Evolutionary conservation across 495 filamentous ascomycete species (phyloP).

Genomic region (Podospora pseudopauciseta): DNA sequence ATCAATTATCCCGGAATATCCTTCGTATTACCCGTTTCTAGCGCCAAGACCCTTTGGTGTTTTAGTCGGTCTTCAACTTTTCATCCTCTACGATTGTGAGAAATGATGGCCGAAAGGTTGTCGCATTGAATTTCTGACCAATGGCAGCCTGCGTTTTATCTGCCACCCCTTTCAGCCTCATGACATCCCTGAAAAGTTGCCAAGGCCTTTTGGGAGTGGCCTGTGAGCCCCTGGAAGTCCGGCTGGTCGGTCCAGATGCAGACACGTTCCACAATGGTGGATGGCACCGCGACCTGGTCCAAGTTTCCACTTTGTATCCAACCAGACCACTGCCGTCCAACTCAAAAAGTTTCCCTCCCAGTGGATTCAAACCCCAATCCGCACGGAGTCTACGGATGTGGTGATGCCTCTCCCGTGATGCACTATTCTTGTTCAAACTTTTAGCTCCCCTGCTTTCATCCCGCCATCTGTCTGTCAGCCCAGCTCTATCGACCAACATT

Average conservation of each 20-base stretch:
- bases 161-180: slow-evolving; percentile 17
- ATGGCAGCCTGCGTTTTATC: not conserved
- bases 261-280: slow-evolving; percentile 31
- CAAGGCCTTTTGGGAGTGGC: slow-evolving; percentile 1
- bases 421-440: not conserved
- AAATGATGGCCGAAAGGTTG: not conserved
- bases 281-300: slow-evolving; percentile 18
- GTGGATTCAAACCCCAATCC: slow-evolving; percentile 13
- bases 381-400: not conserved
- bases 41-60: not conserved
- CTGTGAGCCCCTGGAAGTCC: not conserved
- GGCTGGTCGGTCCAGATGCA: slow-evolving; percentile 6
- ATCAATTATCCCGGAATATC: too few relatives aligned
- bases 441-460: not conserved
- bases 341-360: slow-evolving; percentile 12
- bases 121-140: not conserved
- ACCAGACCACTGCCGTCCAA: slow-evolving; percentile 5
- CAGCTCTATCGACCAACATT: slow-evolving; percentile 3
- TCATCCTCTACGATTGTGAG: not conserved
- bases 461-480: not conserved
- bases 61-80: not conserved
- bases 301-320: slow-evolving; percentile 15
- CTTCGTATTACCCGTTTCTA: too few relatives aligned
- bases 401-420: not conserved
- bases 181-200: slow-evolving; percentile 11